Evolutionary conservation across 768 basidiomycete species (phyloP).

Genomic region (Boletales sp.): DNA sequence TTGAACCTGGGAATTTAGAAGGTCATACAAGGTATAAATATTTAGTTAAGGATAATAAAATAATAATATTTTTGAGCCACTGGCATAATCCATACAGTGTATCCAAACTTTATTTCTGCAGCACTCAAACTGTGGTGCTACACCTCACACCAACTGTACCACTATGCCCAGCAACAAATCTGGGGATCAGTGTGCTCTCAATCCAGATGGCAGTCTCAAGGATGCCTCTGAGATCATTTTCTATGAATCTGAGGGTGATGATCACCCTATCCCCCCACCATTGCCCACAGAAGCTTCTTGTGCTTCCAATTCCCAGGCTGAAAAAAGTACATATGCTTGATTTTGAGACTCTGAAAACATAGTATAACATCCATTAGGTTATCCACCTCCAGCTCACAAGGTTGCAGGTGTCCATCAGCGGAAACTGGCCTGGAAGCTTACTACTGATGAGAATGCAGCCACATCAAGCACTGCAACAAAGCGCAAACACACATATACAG

Average conservation of each 20-base stretch:
- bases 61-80: not conserved
- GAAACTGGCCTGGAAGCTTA: not conserved
- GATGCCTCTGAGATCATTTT: not conserved
- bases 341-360: not conserved
- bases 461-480: not conserved
- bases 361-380: no score
- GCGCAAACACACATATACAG: not conserved
- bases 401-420: not conserved
- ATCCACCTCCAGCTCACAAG: not conserved
- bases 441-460: not conserved
- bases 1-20: not conserved
- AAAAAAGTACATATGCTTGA: not conserved
- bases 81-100: not conserved
- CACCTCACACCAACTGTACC: no score
- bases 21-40: no score
- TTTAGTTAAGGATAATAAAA: no score
- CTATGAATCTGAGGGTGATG: not conserved
- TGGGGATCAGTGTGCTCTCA: not conserved
- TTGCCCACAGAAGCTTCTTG: no score
- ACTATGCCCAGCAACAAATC: not conserved
- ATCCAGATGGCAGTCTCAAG: not conserved
- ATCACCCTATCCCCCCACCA: not conserved
- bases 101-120: no score
- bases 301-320: no score
- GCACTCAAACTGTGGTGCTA: no score